phyloP scores from a whole-genome alignment of 352 stramenopile genomes.

The Phytophthora niederhauseri region DNA sequence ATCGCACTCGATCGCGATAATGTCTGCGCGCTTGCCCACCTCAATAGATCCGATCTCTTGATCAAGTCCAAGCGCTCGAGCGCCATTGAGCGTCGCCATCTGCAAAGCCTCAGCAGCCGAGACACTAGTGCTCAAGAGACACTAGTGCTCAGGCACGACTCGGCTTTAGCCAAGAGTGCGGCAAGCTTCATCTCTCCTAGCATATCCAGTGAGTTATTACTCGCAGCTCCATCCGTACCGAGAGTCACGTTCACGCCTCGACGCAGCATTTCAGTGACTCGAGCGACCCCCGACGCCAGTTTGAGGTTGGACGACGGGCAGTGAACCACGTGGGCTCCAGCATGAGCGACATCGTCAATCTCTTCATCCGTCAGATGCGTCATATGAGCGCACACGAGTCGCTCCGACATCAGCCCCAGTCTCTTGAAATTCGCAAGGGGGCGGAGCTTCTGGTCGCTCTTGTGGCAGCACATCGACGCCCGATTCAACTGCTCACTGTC shows the following conservation, averaged over 20 bases:
- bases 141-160: conserved; percentile 55
- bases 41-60: conserved; percentile 77
- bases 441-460: conserved; percentile 63
- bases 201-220: conserved; percentile 91
- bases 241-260: conserved; percentile 81
- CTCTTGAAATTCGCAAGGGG: conserved; percentile 77
- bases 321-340: conserved; percentile 72
- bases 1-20: conserved; percentile 75
- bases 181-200: conserved; percentile 86
- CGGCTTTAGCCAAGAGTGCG: conserved; percentile 74
- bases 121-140: conserved; percentile 47
- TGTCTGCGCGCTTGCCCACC: conserved; percentile 78
- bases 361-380: conserved; percentile 83
- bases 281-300: conserved; percentile 79
- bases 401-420: conserved; percentile 66
- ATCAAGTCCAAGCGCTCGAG: conserved; percentile 75
- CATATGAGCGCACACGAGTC: conserved; percentile 72
- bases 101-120: conserved; percentile 55
- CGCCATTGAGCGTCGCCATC: conserved; percentile 90
- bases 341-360: conserved; percentile 60
- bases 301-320: conserved; percentile 91
- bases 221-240: conserved; percentile 80
- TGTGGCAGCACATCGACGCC: conserved; percentile 74
- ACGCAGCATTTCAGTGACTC: conserved; percentile 68
- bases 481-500: conserved; percentile 63